Conservation (phyloP, 257 asterid species). For the Leptodermis oblonga region DNA sequence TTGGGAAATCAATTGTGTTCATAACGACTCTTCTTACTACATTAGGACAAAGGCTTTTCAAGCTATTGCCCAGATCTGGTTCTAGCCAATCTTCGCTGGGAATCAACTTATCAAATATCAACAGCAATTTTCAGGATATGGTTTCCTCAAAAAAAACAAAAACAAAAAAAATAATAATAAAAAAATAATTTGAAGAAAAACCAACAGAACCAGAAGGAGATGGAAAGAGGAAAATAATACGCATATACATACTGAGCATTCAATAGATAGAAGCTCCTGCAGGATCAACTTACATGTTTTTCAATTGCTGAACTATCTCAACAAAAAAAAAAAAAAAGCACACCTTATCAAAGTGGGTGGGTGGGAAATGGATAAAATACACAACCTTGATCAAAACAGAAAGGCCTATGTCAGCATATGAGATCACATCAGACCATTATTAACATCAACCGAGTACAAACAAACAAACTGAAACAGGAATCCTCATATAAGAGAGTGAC, state of each 20-base stretch:
- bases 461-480: background rate
- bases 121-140: background rate
- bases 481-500: constrained; percentile 21
- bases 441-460: background rate
- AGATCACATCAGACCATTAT: too few species aligned
- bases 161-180: background rate
- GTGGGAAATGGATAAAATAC: too few species aligned
- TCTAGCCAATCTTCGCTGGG: too few species aligned
- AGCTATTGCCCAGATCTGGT: too few species aligned
- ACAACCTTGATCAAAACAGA: background rate
- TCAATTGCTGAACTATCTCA: background rate
- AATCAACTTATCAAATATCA: too few species aligned
- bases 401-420: too few species aligned
- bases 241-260: background rate
- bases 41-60: too few species aligned
- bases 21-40: too few species aligned
- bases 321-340: background rate
- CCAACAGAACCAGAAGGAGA: background rate
- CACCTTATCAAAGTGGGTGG: background rate
- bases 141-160: too few species aligned
- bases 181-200: background rate
- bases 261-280: background rate
- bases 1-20: too few species aligned
- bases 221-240: background rate
- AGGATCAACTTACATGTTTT: background rate